These are phyloP conservation scores for Pseudogymnoascus sp. DNA, from an alignment of 2,329 filamentous ascomycete genomes.

Conservation along the genomic window DNA sequence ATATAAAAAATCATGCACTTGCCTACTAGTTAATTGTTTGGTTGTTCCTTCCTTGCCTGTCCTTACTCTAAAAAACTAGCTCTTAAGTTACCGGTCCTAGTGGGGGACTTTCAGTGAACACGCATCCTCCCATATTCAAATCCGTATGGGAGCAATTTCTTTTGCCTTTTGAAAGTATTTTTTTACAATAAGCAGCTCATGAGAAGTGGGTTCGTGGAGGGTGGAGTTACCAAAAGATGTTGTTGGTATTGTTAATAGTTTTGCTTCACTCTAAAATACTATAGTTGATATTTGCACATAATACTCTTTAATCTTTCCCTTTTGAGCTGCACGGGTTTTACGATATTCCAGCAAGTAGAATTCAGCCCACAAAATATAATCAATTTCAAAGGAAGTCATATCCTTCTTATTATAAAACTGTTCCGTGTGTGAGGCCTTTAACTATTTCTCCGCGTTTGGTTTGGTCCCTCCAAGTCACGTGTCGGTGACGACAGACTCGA, in stretches of 20 bases:
- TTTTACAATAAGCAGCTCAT: neutral
- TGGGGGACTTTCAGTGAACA: too few relatives aligned
- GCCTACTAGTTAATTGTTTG: too few relatives aligned
- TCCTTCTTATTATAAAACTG: neutral
- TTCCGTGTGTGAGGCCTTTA: neutral
- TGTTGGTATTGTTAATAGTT: neutral
- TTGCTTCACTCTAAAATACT: neutral
- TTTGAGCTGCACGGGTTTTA: neutral
- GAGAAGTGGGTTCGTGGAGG: neutral
- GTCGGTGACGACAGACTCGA: neutral
- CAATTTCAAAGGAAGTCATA: neutral
- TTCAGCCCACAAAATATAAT: neutral
- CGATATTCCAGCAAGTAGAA: neutral
- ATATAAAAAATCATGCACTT: too few relatives aligned
- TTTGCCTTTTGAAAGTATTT: neutral
- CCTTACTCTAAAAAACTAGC: too few relatives aligned
- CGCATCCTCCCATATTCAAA: neutral
- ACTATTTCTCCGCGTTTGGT: neutral
- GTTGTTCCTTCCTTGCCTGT: too few relatives aligned
- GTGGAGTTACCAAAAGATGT: neutral
- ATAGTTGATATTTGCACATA: neutral
- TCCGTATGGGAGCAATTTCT: neutral
- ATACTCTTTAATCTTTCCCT: neutral
- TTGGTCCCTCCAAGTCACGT: neutral
- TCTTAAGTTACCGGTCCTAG: too few relatives aligned